A percentile compares a stretch with the other conserved stretches of the same genome.
These are phyloP conservation scores for Dalbergia cochinchinensis DNA, from an alignment of 306 rosid genomes.

Conservation along the genomic window DNA sequence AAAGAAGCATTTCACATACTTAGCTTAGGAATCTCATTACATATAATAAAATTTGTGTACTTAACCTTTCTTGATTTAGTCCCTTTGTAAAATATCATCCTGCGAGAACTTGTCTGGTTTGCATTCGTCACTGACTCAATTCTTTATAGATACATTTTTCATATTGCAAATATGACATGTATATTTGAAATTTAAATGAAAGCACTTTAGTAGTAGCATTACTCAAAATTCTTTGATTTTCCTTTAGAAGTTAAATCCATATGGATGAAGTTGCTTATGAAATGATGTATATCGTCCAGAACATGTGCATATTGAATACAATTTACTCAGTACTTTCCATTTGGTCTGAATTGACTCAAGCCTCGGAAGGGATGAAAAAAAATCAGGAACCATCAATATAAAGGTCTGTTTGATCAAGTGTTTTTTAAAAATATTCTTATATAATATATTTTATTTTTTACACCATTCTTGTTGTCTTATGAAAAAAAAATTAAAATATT, in stretches of 20 bases:
- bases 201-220: slow-evolving; percentile 29
- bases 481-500: no score
- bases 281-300: background rate
- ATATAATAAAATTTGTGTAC: slow-evolving; percentile 43
- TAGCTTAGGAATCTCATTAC: slow-evolving; percentile 50
- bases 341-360: no score
- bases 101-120: slow-evolving; percentile 31
- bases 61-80: slow-evolving; percentile 42
- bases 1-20: slow-evolving; percentile 44
- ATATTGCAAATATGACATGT: slow-evolving; percentile 9
- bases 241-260: background rate
- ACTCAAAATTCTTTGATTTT: background rate
- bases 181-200: slow-evolving; percentile 39
- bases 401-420: no score
- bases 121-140: slow-evolving; percentile 40
- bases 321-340: no score
- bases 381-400: no score
- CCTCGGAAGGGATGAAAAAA: no score
- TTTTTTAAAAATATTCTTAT: no score
- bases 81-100: slow-evolving; percentile 53
- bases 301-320: background rate
- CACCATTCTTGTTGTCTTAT: no score
- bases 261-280: slow-evolving; percentile 2
- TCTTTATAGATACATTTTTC: slow-evolving; percentile 34
- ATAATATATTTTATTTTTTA: no score